phyloP scores from a whole-genome alignment of 371 early-diverging fungal species.

The Haplosporangium sp. region DNA sequence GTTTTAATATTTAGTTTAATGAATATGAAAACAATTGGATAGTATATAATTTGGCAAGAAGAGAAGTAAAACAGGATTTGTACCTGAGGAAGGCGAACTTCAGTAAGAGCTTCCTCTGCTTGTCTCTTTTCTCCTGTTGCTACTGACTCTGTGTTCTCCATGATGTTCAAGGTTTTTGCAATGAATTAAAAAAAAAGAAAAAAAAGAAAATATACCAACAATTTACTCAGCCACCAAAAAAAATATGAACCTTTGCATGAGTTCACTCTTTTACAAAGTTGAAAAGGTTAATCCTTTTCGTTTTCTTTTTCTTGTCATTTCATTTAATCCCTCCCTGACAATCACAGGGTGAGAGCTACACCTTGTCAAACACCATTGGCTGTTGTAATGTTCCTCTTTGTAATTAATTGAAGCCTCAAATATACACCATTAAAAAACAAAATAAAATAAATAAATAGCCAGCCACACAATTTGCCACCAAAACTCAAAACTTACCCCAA shows the following conservation, averaged over 20 bases:
- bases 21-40: too few species aligned
- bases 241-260: neutral
- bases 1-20: too few species aligned
- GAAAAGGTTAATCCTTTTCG: too few species aligned
- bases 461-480: conserved; percentile 9
- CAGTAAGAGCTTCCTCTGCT: conserved; percentile 31
- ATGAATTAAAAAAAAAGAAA: conserved; percentile 11
- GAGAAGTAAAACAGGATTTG: too few species aligned
- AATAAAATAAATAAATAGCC: neutral
- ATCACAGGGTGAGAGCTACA: too few species aligned
- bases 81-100: conserved; percentile 50
- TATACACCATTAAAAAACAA: too few species aligned
- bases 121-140: conserved; percentile 43
- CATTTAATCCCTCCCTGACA: too few species aligned
- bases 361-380: too few species aligned
- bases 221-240: conserved; percentile 28
- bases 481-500: neutral
- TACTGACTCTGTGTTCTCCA: conserved; percentile 22
- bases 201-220: conserved; percentile 16
- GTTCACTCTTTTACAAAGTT: neutral
- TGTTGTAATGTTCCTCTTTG: too few species aligned
- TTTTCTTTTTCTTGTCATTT: too few species aligned
- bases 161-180: conserved; percentile 5
- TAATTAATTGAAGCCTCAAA: too few species aligned
- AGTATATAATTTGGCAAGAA: too few species aligned